Base-by-base conservation (phyloP, 495 filamentous ascomycete species). In the Xylaria scruposa region DNA sequence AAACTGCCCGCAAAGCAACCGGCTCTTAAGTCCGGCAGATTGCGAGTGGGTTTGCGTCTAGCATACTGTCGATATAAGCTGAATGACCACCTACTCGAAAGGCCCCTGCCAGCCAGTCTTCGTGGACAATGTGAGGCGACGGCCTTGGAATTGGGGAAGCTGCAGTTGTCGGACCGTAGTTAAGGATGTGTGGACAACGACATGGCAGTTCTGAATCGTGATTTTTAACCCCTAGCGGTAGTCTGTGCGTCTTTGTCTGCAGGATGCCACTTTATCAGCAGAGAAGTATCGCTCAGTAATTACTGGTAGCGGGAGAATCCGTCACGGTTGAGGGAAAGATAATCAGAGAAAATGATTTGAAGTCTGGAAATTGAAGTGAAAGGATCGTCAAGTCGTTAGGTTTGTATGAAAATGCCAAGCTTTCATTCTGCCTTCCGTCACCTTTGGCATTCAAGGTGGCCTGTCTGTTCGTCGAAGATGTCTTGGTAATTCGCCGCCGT, bases 331-430 rank as follows among this genome's bases (percentile, higher is more conserved):
- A 31, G 33, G 29, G 58, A 6, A n/a, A 21, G 31, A 9, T 38
- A 60, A 17, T n/a, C 3, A 60, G 31, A 8, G 3, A 21, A 15
- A 38, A 10, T n/a, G 38, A 19, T 38, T 29, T 26, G 36, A 17
- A 44, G 10, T 26, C 19, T 3, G 29, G 49, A 31, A 29, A 42
- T 12, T 19, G 17, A 61, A 53, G 29, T 60, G 40, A 33, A 33
- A 67, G 33, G 10, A 36, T 68, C 66, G 26, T 59, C 31, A 46
- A 19, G 19, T 68, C 53, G 40, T 68, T 33, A 68, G 4, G 3
- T 12, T 33, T 8, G 31, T 15, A 54, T 24, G 1, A 21, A 44
- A 26, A 70, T 33, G 24, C 21, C 21, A 15, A 60, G 67, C 42
- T 46, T 33, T 29, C 46, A 60, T 44, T 26, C 15, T 68, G 15